Evolutionary conservation across 2,329 filamentous ascomycete genomes (phyloP), one percentile per base, ranked within the genome.

Genomic region (Orbilia ellipsospora): DNA sequence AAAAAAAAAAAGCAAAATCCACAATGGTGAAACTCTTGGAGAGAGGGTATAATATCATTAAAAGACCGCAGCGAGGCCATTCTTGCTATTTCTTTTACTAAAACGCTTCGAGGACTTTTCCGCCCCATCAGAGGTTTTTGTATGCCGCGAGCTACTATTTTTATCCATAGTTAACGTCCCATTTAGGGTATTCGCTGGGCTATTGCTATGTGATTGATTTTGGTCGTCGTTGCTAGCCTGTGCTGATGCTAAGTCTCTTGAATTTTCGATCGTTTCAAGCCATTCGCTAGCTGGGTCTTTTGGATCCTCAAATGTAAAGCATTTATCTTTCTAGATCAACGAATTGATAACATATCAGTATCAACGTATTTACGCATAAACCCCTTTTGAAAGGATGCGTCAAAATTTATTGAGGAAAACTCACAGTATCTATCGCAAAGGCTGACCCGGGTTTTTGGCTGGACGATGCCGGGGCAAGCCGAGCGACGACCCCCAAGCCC

Each of bases 71-170:
- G 93, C 93, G 57, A 97, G 87, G n/a, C 94, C 94, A 82, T 93
- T 97, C 84, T 96, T 96, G 15, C 92, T 96, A 83, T 97, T 93
- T 79, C 94, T 87, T 83, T 95, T 95, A 84, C 93, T 97, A 83
- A 97, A 98, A 57, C 89, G 86, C 78, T 90, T 89, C 57, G 45
- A 84, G 81, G 64, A 55, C 59, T 69, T 82, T 77, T 67, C 77
- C 68, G 36, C 62, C 60, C 74, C 28, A 68, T 79, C 85, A 56
- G 85, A 83, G 66, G 87, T 84, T 74, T 89, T 88, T 76, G 82
- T 84, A 67, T 85, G 81, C 80, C 84, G 84, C 76, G 83, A 85
- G 85, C 63, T 83, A 82, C 78, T 89, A 85, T 51, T 87, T 80
- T 82, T 87, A 86, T 80, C 85, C 84, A n/a, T 83, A 83, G 57